These are phyloP conservation scores for Diplodia intermedia DNA, from an alignment of 2,329 filamentous ascomycete genomes.

Conservation along the genomic window DNA sequence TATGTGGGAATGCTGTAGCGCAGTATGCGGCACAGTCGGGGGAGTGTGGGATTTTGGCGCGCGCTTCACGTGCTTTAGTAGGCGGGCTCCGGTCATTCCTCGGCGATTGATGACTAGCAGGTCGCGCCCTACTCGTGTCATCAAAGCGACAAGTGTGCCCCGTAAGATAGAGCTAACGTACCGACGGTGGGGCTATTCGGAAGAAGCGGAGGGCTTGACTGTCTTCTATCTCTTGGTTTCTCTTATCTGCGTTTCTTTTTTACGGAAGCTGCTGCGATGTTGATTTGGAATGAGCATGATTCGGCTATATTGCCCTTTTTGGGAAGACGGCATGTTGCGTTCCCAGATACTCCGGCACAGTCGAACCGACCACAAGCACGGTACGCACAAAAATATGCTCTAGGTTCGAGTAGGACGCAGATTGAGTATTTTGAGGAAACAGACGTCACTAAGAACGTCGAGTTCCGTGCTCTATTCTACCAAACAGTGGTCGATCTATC, in stretches of 20 bases:
- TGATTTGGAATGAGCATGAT: neutral
- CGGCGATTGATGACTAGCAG: neutral
- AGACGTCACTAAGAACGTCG: no score
- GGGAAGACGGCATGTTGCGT: neutral
- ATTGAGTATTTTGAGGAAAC: no score
- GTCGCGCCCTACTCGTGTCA: neutral
- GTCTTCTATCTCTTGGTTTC: neutral
- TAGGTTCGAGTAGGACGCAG: no score
- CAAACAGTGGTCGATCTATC: neutral
- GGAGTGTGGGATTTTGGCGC: neutral
- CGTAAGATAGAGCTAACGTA: neutral
- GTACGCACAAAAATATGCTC: no score
- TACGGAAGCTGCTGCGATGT: neutral
- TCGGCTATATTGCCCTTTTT: neutral
- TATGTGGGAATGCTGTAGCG: constrained; percentile 16
- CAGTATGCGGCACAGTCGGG: constrained; percentile 13
- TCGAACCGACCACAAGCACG: neutral
- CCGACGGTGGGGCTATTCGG: no score
- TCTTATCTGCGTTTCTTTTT: neutral
- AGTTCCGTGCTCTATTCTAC: neutral
- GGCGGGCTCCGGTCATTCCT: neutral
- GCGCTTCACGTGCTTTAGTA: constrained; percentile 19
- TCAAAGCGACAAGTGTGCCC: neutral
- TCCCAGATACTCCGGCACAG: neutral
- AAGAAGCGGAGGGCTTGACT: neutral